A percentile compares a stretch with the other conserved stretches of the same genome.
Conservation (phyloP, 345 rosid species). For the Citrus sp. region DNA sequence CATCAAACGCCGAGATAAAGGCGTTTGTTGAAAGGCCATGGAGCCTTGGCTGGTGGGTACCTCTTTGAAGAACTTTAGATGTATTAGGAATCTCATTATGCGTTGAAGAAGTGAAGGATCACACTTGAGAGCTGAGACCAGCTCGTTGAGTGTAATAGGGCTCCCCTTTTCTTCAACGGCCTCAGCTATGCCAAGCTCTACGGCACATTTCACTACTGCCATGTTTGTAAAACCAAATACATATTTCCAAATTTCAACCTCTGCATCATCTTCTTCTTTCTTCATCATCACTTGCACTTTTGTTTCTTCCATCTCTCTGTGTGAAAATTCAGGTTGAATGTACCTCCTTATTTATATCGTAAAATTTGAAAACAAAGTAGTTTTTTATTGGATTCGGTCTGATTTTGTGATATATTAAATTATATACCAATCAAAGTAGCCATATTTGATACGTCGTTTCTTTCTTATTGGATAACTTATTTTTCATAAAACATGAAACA, state of each 20-base stretch:
- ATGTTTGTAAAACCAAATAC: constrained; percentile 46
- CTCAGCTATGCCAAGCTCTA: constrained; percentile 70
- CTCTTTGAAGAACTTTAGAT: constrained; percentile 43
- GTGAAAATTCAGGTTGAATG: background rate
- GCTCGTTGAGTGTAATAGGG: constrained; percentile 46
- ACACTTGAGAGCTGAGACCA: constrained; percentile 49
- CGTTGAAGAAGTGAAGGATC: constrained; percentile 48
- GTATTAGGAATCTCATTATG: constrained; percentile 62
- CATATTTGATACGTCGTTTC: too few species aligned
- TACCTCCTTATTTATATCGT: background rate
- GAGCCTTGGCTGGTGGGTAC: constrained; percentile 17
- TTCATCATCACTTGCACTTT: background rate
- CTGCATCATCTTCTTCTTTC: constrained; percentile 32
- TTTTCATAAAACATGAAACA: too few species aligned
- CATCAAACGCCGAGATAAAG: constrained; percentile 56
- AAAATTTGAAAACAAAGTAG: too few species aligned
- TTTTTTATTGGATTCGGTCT: too few species aligned
- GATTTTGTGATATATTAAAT: too few species aligned
- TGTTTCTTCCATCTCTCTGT: constrained; percentile 4
- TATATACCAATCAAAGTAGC: too few species aligned
- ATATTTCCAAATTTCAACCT: constrained; percentile 53
- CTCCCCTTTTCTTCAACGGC: constrained; percentile 35
- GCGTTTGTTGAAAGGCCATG: constrained; percentile 40
- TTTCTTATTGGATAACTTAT: too few species aligned
- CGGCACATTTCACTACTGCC: constrained; percentile 74